Percentiles rank a stretch among this genome's conserved stretches.
phyloP scores from a whole-genome alignment of 2,329 filamentous ascomycete genomes.

The Neocucurbitaria cava region DNA sequence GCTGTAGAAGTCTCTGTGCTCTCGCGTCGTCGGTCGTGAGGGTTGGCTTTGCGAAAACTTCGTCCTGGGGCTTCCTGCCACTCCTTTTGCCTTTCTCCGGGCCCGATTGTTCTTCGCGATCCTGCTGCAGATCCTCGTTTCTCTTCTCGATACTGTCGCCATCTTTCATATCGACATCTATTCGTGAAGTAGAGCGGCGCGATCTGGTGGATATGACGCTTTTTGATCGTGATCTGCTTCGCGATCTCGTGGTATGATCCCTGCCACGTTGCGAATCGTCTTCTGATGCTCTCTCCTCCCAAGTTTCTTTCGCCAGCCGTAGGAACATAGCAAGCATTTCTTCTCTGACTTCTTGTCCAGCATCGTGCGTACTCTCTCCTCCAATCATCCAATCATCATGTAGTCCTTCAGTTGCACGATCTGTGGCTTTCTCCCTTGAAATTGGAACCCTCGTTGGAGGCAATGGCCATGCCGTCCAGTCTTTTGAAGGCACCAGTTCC shows the following conservation, averaged over 20 bases:
- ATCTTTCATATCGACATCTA: constrained; percentile 16
- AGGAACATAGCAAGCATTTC: constrained; percentile 71
- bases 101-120: constrained; percentile 2
- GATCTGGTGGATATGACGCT: constrained; percentile 8
- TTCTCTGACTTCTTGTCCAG: constrained; percentile 72
- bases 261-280: constrained; percentile 17
- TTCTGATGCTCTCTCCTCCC: constrained; percentile 48
- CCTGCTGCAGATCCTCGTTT: not conserved
- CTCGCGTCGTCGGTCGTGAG: constrained; percentile 74
- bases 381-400: constrained; percentile 60
- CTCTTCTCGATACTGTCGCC: not conserved
- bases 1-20: constrained; percentile 69
- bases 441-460: constrained; percentile 65
- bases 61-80: constrained; percentile 15
- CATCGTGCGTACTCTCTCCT: constrained; percentile 51
- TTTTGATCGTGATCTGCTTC: constrained; percentile 20
- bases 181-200: not conserved
- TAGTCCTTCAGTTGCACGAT: too few species aligned
- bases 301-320: constrained; percentile 71
- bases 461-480: constrained; percentile 89
- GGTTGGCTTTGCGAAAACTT: constrained; percentile 52
- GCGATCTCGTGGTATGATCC: not conserved
- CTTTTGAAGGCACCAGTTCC: constrained; percentile 57
- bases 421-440: too few species aligned
- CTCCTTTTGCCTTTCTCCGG: constrained; percentile 8